A percentile compares a stretch with the other conserved stretches of the same genome.
phyloP scores from a whole-genome alignment of 164 flowering plant genomes.

The Euptelea pleiosperma region DNA sequence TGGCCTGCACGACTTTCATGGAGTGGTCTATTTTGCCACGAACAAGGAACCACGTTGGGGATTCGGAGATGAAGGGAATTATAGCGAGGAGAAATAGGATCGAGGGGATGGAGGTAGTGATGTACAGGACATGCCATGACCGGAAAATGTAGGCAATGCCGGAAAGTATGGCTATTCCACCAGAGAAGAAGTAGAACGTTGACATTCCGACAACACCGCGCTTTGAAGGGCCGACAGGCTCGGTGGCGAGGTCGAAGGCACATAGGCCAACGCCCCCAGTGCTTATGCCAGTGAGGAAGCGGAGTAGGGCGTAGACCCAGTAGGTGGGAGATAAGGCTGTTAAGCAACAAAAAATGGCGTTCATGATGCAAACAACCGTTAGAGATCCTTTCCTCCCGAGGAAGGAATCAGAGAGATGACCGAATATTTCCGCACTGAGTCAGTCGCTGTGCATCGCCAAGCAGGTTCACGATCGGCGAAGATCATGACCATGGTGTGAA shows the following conservation, averaged over 20 bases:
- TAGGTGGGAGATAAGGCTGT: slow-evolving; percentile 74
- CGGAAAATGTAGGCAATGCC: slow-evolving; percentile 66
- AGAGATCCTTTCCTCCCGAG: slow-evolving; percentile 87
- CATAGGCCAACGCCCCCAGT: slow-evolving; percentile 92
- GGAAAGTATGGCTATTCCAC: slow-evolving; percentile 68
- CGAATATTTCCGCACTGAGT: slow-evolving; percentile 82
- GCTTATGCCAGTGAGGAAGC: slow-evolving; percentile 85
- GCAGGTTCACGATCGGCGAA: slow-evolving; percentile 85
- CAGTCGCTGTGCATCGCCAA: slow-evolving; percentile 42
- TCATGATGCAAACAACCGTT: slow-evolving; percentile 56
- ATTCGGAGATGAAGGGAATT: slow-evolving; percentile 75
- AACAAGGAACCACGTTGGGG: slow-evolving; percentile 86
- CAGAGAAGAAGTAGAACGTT: slow-evolving; percentile 90
- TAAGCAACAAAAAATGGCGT: slow-evolving; percentile 59
- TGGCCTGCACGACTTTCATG: slow-evolving; percentile 56
- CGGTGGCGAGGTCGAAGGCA: slow-evolving; percentile 80
- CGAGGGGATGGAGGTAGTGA: slow-evolving; percentile 81
- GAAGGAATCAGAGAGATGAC: slow-evolving; percentile 87
- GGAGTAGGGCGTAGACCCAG: slow-evolving; percentile 49
- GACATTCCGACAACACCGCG: slow-evolving; percentile 93
- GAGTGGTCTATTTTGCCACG: slow-evolving; percentile 55
- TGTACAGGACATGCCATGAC: slow-evolving; percentile 77
- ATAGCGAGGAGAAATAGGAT: slow-evolving; percentile 45
- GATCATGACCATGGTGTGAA: slow-evolving; percentile 97
- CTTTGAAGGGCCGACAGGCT: slow-evolving; percentile 72